phyloP scores from a whole-genome alignment of 2,329 filamentous ascomycete species.

The Colletotrichum lupini region DNA sequence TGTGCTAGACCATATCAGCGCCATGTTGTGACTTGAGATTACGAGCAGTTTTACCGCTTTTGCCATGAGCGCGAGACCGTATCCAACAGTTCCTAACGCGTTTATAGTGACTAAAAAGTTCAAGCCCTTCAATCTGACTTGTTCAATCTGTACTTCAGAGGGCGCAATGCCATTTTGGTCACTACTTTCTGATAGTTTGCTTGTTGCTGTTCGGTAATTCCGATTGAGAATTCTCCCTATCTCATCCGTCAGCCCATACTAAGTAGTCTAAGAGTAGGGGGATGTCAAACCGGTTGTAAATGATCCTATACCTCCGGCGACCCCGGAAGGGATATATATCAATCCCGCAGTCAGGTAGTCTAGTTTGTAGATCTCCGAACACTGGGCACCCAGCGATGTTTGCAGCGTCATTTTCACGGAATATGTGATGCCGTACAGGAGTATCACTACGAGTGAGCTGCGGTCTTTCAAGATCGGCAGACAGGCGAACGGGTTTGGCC shows the following conservation, averaged over 20 bases:
- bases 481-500: neutral
- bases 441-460: constrained; percentile 19
- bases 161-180: neutral
- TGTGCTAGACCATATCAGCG: constrained; percentile 4
- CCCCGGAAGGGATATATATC: constrained; percentile 34
- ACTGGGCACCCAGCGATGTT: constrained; percentile 20
- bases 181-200: neutral
- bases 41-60: neutral
- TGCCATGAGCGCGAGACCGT: constrained; percentile 8
- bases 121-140: constrained; percentile 55
- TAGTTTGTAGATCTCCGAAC: constrained; percentile 34
- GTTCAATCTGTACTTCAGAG: constrained; percentile 57
- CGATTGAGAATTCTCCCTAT: neutral
- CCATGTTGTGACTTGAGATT: neutral
- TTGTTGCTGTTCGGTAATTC: neutral
- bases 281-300: neutral
- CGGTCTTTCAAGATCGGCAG: neutral
- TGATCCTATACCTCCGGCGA: constrained; percentile 10
- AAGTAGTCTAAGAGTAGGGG: neutral
- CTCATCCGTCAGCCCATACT: neutral
- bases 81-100: constrained; percentile 9
- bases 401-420: constrained; percentile 15
- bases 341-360: constrained; percentile 33
- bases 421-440: constrained; percentile 34
- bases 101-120: constrained; percentile 18